Base-by-base conservation (phyloP, 139 green algal species). In the Chlorella sp. region DNA sequence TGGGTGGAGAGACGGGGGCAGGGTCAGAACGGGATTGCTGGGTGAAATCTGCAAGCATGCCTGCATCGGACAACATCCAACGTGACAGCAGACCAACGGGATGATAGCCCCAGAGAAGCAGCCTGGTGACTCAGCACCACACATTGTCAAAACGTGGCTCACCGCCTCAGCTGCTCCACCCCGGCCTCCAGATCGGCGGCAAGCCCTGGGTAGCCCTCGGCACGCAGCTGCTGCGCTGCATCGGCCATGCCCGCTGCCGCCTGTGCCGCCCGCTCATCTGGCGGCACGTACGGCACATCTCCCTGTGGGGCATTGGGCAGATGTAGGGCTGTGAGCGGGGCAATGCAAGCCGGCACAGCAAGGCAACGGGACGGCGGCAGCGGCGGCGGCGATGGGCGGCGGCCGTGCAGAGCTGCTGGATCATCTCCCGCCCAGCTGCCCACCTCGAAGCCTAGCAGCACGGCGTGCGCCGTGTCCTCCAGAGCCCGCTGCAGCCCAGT, bases 391-490 rank as follows among this genome's bases (percentile, higher is more conserved):
- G 36, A 40, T 32, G 17, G 40, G 16, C 19, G 28, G 70, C 70
- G n/a, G 40, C 70, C 16, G 24, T 3, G 51, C 51, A 16, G 13
- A 20, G 51, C 51, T 60, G 51, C 14, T 60, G 14, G 51, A 60
- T 60, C 51, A 60, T 24, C 16, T 24, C 56, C 30, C 2, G 6
- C 0, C 38, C 1, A 20, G 8, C 14, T 43, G 7, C 79, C 46
- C 22, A 84, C 79, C 19, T 76, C 43, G 3, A 84, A 20, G 22
- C 79, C 79, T 16, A 84, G 79, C 79, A 84, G 44, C 13, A 84
- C 43, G 44, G 32, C 48, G 64, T 75, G 69, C 9, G 79, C 79
- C 0, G 79, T 84, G 79, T 84, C 79, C 43, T 84, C 44, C 16
- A 84, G 64, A 43, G 51, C 51, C 51, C 51, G 51, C n/a, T n/a